Evolutionary conservation across 1,284 basidiomycete species (phyloP).

Genomic region (Xerocomus minutiporus): DNA sequence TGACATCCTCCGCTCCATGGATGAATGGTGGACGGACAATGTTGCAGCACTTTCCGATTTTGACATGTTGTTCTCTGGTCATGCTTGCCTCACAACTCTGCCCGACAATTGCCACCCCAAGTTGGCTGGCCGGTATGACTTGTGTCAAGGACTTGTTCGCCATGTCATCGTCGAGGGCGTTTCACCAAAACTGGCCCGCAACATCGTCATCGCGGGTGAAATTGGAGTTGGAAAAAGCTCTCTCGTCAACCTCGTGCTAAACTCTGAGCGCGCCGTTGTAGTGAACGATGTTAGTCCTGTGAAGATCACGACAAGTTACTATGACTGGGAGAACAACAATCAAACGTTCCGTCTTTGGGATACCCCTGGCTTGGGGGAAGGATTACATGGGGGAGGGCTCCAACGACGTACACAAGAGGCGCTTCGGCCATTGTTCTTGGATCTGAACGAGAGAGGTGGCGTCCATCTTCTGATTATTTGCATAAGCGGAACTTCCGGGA

Average conservation of each 20-base stretch:
- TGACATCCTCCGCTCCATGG: constrained; percentile 28
- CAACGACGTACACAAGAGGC: constrained; percentile 20
- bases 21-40: constrained; percentile 33
- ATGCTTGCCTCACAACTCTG: constrained; percentile 33
- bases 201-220: constrained; percentile 28
- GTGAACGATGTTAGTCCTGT: constrained; percentile 23
- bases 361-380: constrained; percentile 22
- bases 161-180: constrained; percentile 20
- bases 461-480: constrained; percentile 30
- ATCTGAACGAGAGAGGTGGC: constrained; percentile 25
- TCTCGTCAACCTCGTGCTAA: constrained; percentile 27
- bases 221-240: constrained; percentile 31
- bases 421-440: constrained; percentile 19
- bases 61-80: constrained; percentile 24
- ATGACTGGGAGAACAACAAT: constrained; percentile 16
- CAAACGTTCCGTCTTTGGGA: constrained; percentile 24
- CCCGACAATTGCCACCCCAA: constrained; percentile 26
- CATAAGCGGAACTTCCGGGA: constrained; percentile 20
- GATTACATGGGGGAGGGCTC: constrained; percentile 8
- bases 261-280: constrained; percentile 15
- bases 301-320: constrained; percentile 13
- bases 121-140: constrained; percentile 19
- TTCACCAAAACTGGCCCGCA: constrained; percentile 24
- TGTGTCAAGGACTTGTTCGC: constrained; percentile 21
- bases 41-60: constrained; percentile 9